Percentiles rank a stretch among this genome's conserved stretches.
These are phyloP conservation scores for Mycena polygramma DNA, from an alignment of 768 basidiomycete genomes.

Conservation along the genomic window DNA sequence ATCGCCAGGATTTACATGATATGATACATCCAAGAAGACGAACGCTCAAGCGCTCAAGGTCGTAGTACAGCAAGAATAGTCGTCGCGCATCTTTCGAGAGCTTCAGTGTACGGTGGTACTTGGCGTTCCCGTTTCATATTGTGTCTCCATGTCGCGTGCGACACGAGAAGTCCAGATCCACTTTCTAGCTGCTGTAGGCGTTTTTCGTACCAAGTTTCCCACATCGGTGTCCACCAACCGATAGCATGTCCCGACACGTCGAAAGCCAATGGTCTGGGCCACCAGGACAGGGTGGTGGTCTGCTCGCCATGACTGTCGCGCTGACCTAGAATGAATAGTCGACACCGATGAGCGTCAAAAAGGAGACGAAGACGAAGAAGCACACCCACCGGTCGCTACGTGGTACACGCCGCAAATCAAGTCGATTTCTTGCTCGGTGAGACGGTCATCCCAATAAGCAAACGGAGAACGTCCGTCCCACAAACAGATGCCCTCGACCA, in stretches of 20 bases:
- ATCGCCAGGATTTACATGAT: too few relatives aligned
- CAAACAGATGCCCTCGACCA: background rate
- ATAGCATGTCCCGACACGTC: background rate
- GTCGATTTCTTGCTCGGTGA: background rate
- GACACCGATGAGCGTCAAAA: background rate
- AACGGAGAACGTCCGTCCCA: background rate
- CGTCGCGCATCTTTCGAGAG: too few relatives aligned
- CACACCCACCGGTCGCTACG: background rate
- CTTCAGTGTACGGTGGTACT: background rate
- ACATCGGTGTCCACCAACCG: constrained; percentile 1
- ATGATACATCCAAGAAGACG: too few relatives aligned
- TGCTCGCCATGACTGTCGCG: background rate
- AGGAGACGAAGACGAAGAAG: background rate
- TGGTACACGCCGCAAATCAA: background rate
- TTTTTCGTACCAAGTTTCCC: background rate
- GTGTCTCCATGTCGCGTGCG: too few relatives aligned
- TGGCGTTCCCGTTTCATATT: too few relatives aligned
- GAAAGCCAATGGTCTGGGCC: background rate
- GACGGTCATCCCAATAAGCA: background rate
- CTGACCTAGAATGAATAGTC: background rate
- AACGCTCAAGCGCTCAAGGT: too few relatives aligned
- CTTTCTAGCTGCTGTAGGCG: background rate
- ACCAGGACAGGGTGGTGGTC: background rate
- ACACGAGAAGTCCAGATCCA: too few relatives aligned
- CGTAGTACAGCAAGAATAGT: too few relatives aligned